Evolutionary conservation across 1,139 yeast genomes (phyloP).

Genomic region (Yamadazyma kanchanaburiensis): DNA sequence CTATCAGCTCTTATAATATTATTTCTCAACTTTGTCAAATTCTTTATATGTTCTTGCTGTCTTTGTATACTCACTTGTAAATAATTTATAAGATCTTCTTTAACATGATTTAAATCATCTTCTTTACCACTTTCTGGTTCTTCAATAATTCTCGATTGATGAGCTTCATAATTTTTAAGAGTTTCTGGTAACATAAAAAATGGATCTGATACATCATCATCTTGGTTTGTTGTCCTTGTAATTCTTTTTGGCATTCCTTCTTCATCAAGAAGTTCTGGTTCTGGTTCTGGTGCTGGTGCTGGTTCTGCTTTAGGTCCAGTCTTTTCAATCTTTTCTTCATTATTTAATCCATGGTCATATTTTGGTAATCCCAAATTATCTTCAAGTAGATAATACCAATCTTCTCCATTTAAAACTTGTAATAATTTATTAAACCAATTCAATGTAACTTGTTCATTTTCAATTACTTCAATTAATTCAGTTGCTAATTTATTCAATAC

Average conservation of each 20-base stretch:
- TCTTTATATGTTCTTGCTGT: slow-evolving; percentile 84
- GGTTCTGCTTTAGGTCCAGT: background rate
- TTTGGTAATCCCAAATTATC: slow-evolving; percentile 62
- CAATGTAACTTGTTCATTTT: slow-evolving; percentile 74
- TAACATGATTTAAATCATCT: slow-evolving; percentile 26
- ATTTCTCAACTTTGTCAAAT: slow-evolving; percentile 64
- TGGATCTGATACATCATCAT: slow-evolving; percentile 29
- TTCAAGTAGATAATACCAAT: slow-evolving; percentile 64
- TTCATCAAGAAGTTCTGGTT: slow-evolving; percentile 64
- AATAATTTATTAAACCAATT: slow-evolving; percentile 67
- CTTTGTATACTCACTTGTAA: slow-evolving; percentile 65
- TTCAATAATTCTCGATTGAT: slow-evolving; percentile 17
- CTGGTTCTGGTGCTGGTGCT: slow-evolving; percentile 38
- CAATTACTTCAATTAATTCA: slow-evolving; percentile 74
- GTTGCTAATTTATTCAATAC: slow-evolving; percentile 55
- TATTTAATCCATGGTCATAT: slow-evolving; percentile 62
- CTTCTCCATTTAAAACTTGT: slow-evolving; percentile 83
- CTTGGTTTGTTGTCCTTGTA: slow-evolving; percentile 16
- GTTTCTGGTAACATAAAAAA: slow-evolving; percentile 39
- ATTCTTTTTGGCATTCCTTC: slow-evolving; percentile 48
- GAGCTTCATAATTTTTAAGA: slow-evolving; percentile 32
- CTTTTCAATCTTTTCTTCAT: slow-evolving; percentile 17
- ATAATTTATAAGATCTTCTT: slow-evolving; percentile 42
- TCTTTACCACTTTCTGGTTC: slow-evolving; percentile 21
- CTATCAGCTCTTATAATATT: slow-evolving; percentile 79